phyloP scores from a whole-genome alignment of 140 eudicot species.

The Bidens hawaiensis region DNA sequence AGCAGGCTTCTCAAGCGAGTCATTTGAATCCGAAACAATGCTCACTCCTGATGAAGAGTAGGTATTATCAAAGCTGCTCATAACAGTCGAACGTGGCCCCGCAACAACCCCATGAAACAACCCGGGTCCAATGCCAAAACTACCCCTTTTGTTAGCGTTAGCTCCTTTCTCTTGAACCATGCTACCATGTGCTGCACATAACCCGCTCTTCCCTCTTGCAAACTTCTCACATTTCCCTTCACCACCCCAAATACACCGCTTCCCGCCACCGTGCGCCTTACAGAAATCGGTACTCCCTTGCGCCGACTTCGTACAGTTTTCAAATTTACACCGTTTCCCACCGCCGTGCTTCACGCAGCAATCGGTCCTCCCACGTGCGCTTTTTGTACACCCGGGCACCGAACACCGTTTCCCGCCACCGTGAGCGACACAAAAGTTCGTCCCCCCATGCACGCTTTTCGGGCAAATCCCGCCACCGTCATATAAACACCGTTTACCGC shows the following conservation, averaged over 20 bases:
- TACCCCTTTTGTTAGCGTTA: constrained; percentile 31
- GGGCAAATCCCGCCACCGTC: constrained; percentile 99
- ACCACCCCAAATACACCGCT: constrained; percentile 81
- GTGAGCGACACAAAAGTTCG: constrained; percentile 89
- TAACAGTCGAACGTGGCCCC: constrained; percentile 29
- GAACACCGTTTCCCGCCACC: constrained; percentile 97
- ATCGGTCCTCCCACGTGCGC: constrained; percentile 91
- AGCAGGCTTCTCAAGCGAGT: constrained; percentile 48
- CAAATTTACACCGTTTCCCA: constrained; percentile 80
- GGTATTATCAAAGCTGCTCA: constrained; percentile 43
- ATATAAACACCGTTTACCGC: constrained; percentile 77
- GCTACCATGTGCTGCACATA: constrained; percentile 83
- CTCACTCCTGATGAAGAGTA: constrained; percentile 53
- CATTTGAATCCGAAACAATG: constrained; percentile 45
- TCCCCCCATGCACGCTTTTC: constrained; percentile 94
- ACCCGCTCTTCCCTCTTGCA: constrained; percentile 84
- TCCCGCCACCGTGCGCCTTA: constrained; percentile 97
- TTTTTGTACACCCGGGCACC: constrained; percentile 76
- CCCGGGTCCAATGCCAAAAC: constrained; percentile 57
- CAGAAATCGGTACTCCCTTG: constrained; percentile 97
- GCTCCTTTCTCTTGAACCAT: constrained; percentile 51
- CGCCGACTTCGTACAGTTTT: constrained; percentile 77
- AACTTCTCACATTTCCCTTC: constrained; percentile 87
- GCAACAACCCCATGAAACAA: constrained; percentile 79
- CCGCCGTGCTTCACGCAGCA: constrained; percentile 94